Percentiles rank a stretch among this genome's conserved stretches.
phyloP scores from a whole-genome alignment of 1,284 basidiomycete species.

The Cutaneotrichosporon sp. region DNA sequence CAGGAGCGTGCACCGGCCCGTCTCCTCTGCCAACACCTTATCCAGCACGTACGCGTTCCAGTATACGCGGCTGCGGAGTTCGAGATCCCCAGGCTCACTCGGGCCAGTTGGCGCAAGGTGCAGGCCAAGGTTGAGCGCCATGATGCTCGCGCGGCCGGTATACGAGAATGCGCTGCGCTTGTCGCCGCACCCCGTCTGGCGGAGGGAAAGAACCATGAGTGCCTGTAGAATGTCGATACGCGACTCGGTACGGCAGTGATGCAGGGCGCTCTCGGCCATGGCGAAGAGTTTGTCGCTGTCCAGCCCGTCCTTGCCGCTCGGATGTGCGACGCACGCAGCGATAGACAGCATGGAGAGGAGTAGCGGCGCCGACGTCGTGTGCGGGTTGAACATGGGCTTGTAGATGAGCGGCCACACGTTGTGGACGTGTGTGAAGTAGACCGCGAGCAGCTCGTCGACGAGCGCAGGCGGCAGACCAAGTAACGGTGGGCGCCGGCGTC shows the following conservation, averaged over 20 bases:
- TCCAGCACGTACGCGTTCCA: conserved; percentile 49
- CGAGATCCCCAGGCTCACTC: conserved; percentile 31
- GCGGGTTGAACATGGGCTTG: conserved; percentile 41
- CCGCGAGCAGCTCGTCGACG: conserved; percentile 35
- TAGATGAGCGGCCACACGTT: conserved; percentile 47
- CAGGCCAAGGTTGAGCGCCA: conserved; percentile 49
- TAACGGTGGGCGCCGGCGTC: conserved; percentile 14
- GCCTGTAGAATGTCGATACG: conserved; percentile 43
- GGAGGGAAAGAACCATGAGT: conserved; percentile 46
- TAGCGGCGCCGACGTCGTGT: conserved; percentile 29
- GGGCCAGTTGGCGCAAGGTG: conserved; percentile 32
- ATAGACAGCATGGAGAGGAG: conserved; percentile 41
- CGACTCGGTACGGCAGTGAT: conserved; percentile 26
- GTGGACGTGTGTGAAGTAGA: conserved; percentile 42
- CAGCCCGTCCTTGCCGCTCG: conserved; percentile 60
- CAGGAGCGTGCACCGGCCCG: conserved; percentile 47
- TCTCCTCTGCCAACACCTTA: conserved; percentile 49
- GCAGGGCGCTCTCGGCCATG: conserved; percentile 35
- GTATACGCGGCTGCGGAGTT: conserved; percentile 44
- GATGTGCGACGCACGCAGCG: conserved; percentile 33
- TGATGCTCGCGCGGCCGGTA: conserved; percentile 44
- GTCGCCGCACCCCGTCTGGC: conserved; percentile 49
- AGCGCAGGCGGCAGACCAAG: conserved; percentile 23
- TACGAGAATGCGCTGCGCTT: conserved; percentile 47
- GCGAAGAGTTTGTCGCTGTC: conserved; percentile 56